A percentile compares a stretch with the other conserved stretches of the same genome.
phyloP scores from a whole-genome alignment of 2,329 filamentous ascomycete genomes.

The Sphaerulina musiva region DNA sequence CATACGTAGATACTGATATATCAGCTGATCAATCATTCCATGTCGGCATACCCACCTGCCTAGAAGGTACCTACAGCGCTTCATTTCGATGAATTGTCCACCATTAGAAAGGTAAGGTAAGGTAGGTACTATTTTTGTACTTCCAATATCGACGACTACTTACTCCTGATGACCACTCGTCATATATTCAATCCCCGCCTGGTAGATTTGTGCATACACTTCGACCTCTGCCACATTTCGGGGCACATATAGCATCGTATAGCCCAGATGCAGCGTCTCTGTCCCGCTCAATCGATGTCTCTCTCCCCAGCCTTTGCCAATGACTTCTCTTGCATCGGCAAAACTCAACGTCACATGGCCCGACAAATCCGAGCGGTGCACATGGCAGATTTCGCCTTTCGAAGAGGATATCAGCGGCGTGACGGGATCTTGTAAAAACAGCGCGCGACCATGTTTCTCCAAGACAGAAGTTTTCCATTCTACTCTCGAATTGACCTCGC shows the following conservation, averaged over 20 bases:
- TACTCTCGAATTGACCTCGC: neutral
- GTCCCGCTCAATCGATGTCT: conserved; percentile 15
- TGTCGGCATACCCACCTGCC: too few relatives aligned
- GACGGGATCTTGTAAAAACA: conserved; percentile 4
- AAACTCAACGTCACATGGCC: conserved; percentile 16
- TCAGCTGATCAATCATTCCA: too few relatives aligned
- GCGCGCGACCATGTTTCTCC: conserved; percentile 11
- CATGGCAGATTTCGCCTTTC: conserved; percentile 13
- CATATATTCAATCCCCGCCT: conserved; percentile 16
- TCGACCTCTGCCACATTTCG: conserved; percentile 8
- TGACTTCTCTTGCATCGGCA: conserved; percentile 11
- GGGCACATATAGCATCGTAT: conserved; percentile 17
- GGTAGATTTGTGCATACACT: conserved; percentile 4
- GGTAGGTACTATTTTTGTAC: too few relatives aligned
- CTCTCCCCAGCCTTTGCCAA: conserved; percentile 15
- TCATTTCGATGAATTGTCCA: too few relatives aligned
- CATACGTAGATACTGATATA: too few relatives aligned
- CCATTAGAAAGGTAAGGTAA: too few relatives aligned
- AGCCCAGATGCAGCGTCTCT: conserved; percentile 11
- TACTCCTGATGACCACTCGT: neutral
- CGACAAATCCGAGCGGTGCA: conserved; percentile 12
- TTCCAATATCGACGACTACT: too few relatives aligned
- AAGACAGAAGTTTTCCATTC: conserved; percentile 12
- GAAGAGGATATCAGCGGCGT: conserved; percentile 1
- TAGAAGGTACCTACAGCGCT: too few relatives aligned